Percentiles rank a stretch among this genome's conserved stretches.
Conservation (phyloP, 2,329 filamentous ascomycete genomes). For the Chrysoporthe austroafricana region DNA sequence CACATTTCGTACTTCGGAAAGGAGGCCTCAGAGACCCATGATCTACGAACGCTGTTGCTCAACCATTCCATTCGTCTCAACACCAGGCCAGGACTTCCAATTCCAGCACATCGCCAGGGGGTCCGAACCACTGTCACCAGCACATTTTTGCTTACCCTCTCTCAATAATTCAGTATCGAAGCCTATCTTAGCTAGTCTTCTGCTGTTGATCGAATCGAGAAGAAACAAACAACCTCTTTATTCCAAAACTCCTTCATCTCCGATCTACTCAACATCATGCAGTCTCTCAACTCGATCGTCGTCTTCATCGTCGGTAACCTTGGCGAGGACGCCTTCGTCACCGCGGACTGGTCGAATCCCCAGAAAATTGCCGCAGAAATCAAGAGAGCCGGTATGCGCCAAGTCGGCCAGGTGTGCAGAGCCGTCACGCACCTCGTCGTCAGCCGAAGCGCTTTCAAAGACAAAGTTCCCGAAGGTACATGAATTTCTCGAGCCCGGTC, state of each 20-base stretch:
- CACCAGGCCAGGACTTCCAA: not conserved
- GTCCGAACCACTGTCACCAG: not conserved
- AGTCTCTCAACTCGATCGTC: slow-evolving; percentile 44
- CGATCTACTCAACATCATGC: slow-evolving; percentile 28
- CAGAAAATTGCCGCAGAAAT: slow-evolving; percentile 42
- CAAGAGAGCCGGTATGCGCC: slow-evolving; percentile 5
- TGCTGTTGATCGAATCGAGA: not conserved
- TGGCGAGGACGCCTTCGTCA: slow-evolving; percentile 34
- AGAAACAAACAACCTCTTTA: not conserved
- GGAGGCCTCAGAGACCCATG: too few relatives aligned
- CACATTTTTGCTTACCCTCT: not conserved
- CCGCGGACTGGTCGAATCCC: slow-evolving; percentile 8
- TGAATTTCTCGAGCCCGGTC: not conserved
- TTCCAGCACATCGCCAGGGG: not conserved
- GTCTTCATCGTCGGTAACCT: slow-evolving; percentile 65
- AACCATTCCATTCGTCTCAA: not conserved
- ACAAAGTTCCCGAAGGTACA: slow-evolving; percentile 43
- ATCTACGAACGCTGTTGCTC: not conserved
- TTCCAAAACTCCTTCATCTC: slow-evolving; percentile 28
- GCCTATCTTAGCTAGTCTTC: not conserved
- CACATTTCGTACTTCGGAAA: not conserved
- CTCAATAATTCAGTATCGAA: not conserved
- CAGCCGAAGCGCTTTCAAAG: slow-evolving; percentile 63
- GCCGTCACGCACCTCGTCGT: slow-evolving; percentile 75
- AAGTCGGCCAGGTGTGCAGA: slow-evolving; percentile 43